phyloP scores from a whole-genome alignment of 768 basidiomycete genomes.

The Xerocomellus chrysenteron region DNA sequence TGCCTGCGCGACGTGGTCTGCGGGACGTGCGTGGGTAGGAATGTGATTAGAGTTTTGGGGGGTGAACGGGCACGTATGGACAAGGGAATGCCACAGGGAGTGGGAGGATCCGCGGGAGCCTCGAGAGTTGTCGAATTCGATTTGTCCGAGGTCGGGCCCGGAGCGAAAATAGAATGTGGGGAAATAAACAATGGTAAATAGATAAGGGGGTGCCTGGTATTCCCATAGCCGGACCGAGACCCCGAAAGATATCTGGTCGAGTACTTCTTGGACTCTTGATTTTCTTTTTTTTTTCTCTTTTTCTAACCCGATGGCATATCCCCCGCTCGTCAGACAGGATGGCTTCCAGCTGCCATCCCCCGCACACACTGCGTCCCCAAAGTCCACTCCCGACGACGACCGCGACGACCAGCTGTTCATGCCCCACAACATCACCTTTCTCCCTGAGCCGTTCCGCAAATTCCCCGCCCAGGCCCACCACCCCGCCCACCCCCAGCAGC shows the following conservation, averaged over 20 bases:
- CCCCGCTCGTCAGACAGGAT: slow-evolving; percentile 55
- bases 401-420: slow-evolving; percentile 41
- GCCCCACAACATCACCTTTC: slow-evolving; percentile 43
- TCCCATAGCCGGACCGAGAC: slow-evolving; percentile 36
- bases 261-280: background rate
- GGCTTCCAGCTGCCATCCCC: slow-evolving; percentile 68
- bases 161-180: slow-evolving; percentile 22
- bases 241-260: slow-evolving; percentile 24
- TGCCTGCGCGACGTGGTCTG: no score
- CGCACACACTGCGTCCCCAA: slow-evolving; percentile 30
- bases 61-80: no score
- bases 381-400: slow-evolving; percentile 30
- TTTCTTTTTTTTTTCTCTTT: background rate
- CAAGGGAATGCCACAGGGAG: no score
- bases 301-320: slow-evolving; percentile 26
- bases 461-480: slow-evolving; percentile 35
- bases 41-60: no score
- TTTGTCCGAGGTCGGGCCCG: slow-evolving; percentile 17
- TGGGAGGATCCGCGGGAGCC: background rate
- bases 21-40: no score
- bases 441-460: slow-evolving; percentile 57
- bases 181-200: slow-evolving; percentile 18
- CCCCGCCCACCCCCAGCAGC: slow-evolving; percentile 7
- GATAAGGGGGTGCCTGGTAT: slow-evolving; percentile 19
- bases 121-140: slow-evolving; percentile 9